Evolutionary conservation across 2,329 filamentous ascomycete genomes (phyloP), one percentile per base, ranked within the genome.

Genomic region (Botrytis deweyae): DNA sequence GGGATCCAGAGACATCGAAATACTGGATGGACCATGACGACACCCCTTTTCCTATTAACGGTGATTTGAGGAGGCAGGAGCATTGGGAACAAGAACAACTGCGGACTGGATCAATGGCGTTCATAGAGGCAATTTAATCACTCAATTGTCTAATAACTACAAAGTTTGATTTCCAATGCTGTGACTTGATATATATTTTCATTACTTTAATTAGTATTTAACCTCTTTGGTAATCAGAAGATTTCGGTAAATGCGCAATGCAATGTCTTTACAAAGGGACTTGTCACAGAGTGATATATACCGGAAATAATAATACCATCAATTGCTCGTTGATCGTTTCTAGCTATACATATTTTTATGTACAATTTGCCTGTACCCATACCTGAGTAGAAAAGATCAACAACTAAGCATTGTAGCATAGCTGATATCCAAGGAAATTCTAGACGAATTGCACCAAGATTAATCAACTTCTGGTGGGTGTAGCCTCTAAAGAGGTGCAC

Each of bases 311-410:
- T 6, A 10, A n/a, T 14, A 4, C 10, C 14, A 14, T n/a, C 4
- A 14, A 6, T 52, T n/a, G 49, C 49, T n/a, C 0, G 4, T 6
- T 6, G 6, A 6, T 14, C 4, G 0, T 1, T 52, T n/a, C 49
- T 14, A n/a, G 49, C 1, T n/a, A 52, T 3, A 12, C 22, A 25
- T 52, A 14, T 6, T n/a, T 0, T 3, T n/a, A 4, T 52, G 4
- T 52, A 4, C 25, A 52, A 25, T 49, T 5, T 49, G 1, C 22
- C 9, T 25, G 20, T 25, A 14, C 10, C 40, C 16, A 14, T 16
- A 42, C 12, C 22, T 49, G 22, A 49, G 4, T 49, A 49, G 9
- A 9, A 25, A 4, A 25, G 1, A 25, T 49, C 9, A 25, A 25
- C 7, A 49, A 25, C 0, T 49, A 20, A 7, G 46, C 4, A 3